Conservation (phyloP, 2,329 filamentous ascomycete species). For the Monosporascus sp. region DNA sequence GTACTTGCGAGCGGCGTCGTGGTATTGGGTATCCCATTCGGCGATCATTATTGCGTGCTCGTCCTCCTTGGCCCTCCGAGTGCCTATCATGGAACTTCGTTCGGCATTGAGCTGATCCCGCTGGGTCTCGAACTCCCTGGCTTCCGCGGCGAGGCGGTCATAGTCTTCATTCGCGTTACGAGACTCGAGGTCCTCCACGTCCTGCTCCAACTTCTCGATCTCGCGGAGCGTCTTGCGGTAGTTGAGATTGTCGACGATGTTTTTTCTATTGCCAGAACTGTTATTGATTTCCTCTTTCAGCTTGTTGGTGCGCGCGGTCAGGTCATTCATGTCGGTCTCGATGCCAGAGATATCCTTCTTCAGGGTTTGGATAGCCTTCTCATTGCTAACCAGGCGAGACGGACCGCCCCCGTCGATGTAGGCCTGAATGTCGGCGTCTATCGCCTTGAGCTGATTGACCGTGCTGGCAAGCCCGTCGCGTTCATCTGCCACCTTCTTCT, state of each 20-base stretch:
- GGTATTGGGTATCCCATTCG: conserved; percentile 84
- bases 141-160: conserved; percentile 66
- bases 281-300: conserved; percentile 73
- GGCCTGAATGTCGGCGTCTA: conserved; percentile 70
- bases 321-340: conserved; percentile 61
- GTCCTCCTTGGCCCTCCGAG: conserved; percentile 78
- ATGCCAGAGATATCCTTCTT: conserved; percentile 60
- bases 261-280: conserved; percentile 76
- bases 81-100: conserved; percentile 67
- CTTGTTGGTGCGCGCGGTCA: conserved; percentile 68
- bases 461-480: conserved; percentile 68
- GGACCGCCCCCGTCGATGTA: conserved; percentile 75
- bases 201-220: conserved; percentile 59
- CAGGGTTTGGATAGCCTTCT: conserved; percentile 57
- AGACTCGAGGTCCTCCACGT: conserved; percentile 69
- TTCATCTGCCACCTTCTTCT: conserved; percentile 65
- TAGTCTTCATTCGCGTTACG: conserved; percentile 82
- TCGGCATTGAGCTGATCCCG: conserved; percentile 67
- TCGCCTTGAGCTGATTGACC: conserved; percentile 68
- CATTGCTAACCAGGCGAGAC: conserved; percentile 62
- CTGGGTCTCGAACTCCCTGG: conserved; percentile 58
- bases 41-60: conserved; percentile 66
- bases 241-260: conserved; percentile 81
- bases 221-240: conserved; percentile 71
- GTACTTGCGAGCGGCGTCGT: conserved; percentile 73